phyloP scores from a whole-genome alignment of 192 early-diverging fungal species.

The Coemansia sp. region DNA sequence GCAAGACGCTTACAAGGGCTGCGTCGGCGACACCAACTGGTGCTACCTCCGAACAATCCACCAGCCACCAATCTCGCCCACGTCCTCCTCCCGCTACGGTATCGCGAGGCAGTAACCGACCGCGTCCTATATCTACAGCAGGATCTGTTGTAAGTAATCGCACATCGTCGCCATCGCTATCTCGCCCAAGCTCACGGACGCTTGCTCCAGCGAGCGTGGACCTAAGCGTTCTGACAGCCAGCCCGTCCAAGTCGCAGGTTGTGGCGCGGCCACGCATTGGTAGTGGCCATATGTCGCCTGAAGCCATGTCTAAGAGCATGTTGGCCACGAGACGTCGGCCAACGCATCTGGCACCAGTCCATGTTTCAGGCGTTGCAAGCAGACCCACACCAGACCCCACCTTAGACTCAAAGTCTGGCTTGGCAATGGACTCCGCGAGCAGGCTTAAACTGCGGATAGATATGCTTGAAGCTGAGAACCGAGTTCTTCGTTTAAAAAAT shows the following conservation, averaged over 20 bases:
- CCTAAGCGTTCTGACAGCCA: background rate
- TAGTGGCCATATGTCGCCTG: constrained; percentile 3
- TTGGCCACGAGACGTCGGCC: constrained; percentile 10
- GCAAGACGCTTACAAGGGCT: constrained; percentile 35
- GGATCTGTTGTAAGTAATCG: constrained; percentile 35
- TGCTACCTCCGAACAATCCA: background rate
- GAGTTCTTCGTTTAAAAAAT: constrained; percentile 64
- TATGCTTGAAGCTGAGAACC: constrained; percentile 70
- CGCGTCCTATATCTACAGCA: constrained; percentile 41
- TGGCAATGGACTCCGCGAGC: constrained; percentile 33
- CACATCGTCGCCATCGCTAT: constrained; percentile 38
- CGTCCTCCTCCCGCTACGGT: constrained; percentile 33
- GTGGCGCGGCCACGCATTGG: constrained; percentile 3
- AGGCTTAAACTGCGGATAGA: constrained; percentile 65
- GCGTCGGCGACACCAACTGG: background rate
- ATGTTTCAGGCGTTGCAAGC: background rate
- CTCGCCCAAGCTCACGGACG: constrained; percentile 30
- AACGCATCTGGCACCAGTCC: background rate
- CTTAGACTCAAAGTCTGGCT: background rate
- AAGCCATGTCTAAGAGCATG: background rate
- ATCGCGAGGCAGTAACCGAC: constrained; percentile 24
- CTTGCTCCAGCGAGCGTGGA: constrained; percentile 14
- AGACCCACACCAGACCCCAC: background rate
- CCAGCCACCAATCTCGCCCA: background rate
- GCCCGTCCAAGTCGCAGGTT: constrained; percentile 4